Conservation (phyloP, 1,284 basidiomycete species). For the Pseudozyma flocculosa region DNA sequence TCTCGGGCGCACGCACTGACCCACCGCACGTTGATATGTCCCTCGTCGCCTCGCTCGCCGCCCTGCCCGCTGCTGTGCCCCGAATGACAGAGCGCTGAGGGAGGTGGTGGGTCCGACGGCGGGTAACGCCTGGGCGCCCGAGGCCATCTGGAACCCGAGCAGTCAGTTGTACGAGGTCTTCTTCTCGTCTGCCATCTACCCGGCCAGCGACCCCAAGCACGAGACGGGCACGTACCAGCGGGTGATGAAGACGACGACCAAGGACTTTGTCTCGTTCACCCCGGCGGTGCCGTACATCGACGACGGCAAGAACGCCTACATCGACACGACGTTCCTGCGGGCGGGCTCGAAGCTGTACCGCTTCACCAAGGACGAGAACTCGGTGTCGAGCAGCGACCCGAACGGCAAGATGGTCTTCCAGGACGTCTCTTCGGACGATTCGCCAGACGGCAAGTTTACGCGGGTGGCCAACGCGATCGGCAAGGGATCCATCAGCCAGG, state of each 20-base stretch:
- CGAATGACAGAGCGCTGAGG: neutral
- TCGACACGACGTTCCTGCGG: constrained; percentile 10
- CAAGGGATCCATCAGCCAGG: neutral
- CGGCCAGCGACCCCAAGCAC: constrained; percentile 2
- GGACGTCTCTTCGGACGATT: constrained; percentile 5
- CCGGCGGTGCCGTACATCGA: constrained; percentile 8
- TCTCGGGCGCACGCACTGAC: too few species aligned
- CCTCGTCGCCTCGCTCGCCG: too few species aligned
- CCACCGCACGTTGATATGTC: too few species aligned
- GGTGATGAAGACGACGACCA: constrained; percentile 9
- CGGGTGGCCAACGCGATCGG: constrained; percentile 13
- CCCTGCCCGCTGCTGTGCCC: too few species aligned
- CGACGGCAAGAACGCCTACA: constrained; percentile 3
- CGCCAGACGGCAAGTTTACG: constrained; percentile 6
- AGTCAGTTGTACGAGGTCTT: constrained; percentile 10
- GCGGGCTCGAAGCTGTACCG: constrained; percentile 6
- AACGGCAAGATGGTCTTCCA: constrained; percentile 11
- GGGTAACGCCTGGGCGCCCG: constrained; percentile 15
- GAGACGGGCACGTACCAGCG: constrained; percentile 3
- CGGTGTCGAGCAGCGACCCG: constrained; percentile 6
- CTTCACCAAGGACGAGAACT: constrained; percentile 18
- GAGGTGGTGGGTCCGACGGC: constrained; percentile 3
- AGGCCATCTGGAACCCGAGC: constrained; percentile 9
- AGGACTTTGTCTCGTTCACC: constrained; percentile 9
- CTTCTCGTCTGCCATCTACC: constrained; percentile 7